Conservation (phyloP, 2,329 filamentous ascomycete species). For the Calonectria pseudoreteaudii region DNA sequence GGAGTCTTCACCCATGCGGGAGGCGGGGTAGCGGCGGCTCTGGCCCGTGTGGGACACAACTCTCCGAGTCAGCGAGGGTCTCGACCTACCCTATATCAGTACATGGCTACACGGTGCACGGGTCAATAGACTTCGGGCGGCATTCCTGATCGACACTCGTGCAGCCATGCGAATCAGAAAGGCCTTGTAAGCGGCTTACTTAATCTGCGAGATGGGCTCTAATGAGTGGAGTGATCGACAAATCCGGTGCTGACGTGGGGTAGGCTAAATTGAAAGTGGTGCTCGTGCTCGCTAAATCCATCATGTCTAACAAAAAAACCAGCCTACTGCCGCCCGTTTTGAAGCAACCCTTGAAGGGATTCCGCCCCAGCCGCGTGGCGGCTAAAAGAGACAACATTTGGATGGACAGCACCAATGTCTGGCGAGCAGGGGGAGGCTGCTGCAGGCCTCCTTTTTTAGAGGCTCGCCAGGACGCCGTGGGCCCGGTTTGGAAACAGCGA, state of each 20-base stretch:
- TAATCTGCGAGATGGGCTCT: conserved; percentile 18
- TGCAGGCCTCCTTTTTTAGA: conserved; percentile 8
- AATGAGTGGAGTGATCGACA: conserved; percentile 17
- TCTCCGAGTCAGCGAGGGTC: neutral
- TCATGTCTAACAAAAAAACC: conserved; percentile 5
- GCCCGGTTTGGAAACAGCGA: conserved; percentile 11
- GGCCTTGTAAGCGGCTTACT: neutral
- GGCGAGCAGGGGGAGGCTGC: neutral
- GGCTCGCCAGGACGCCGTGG: conserved; percentile 25
- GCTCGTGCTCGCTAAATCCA: conserved; percentile 3
- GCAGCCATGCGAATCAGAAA: neutral
- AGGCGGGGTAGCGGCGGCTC: conserved; percentile 16
- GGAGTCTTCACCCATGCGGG: neutral
- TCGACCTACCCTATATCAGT: conserved; percentile 22
- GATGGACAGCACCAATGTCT: conserved; percentile 16
- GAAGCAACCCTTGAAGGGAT: conserved; percentile 17
- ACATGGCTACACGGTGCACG: neutral
- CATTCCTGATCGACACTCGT: conserved; percentile 32
- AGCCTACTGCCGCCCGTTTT: conserved; percentile 10
- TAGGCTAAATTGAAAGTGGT: conserved; percentile 14
- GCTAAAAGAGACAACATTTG: conserved; percentile 1
- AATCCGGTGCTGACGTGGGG: conserved; percentile 20
- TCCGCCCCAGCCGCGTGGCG: conserved; percentile 30
- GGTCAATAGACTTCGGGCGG: conserved; percentile 29
- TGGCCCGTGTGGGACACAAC: neutral